Conservation (phyloP, 257 asterid species). For the Perilla frutescens region DNA sequence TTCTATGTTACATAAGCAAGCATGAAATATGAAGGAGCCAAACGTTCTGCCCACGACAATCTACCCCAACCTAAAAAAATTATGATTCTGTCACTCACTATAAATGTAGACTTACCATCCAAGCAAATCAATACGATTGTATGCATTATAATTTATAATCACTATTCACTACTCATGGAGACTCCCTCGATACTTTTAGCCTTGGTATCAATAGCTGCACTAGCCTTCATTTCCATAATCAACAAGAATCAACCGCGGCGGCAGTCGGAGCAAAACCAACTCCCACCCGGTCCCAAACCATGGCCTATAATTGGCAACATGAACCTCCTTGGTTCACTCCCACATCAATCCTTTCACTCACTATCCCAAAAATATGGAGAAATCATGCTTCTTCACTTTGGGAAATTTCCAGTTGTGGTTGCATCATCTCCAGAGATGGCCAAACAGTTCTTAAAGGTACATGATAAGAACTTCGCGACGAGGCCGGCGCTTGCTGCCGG, state of each 20-base stretch:
- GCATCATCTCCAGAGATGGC: slow-evolving; percentile 63
- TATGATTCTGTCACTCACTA: too few species aligned
- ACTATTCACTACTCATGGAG: background rate
- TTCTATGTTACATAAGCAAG: too few species aligned
- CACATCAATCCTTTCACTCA: slow-evolving; percentile 42
- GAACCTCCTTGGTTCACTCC: slow-evolving; percentile 47
- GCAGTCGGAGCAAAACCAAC: background rate
- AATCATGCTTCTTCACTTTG: slow-evolving; percentile 50
- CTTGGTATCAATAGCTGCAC: background rate
- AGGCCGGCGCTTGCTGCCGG: slow-evolving; percentile 45
- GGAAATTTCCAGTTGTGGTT: slow-evolving; percentile 43
- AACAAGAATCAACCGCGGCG: background rate
- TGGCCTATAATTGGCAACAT: slow-evolving; percentile 34
- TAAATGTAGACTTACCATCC: slow-evolving; percentile 23
- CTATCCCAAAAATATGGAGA: slow-evolving; percentile 52
- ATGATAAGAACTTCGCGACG: slow-evolving; percentile 42
- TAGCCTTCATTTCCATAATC: background rate
- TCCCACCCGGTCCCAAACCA: slow-evolving; percentile 31
- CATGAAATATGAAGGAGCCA: too few species aligned
- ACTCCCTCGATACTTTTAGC: background rate
- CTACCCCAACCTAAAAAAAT: too few species aligned
- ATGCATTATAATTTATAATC: too few species aligned
- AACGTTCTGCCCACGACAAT: too few species aligned
- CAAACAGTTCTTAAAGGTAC: slow-evolving; percentile 37
- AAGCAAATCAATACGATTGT: too few species aligned